Percentiles rank a stretch among this genome's conserved stretches.
Evolutionary conservation across 495 filamentous ascomycete species (phyloP).

Genomic region (Astrothelium macrocarpum): DNA sequence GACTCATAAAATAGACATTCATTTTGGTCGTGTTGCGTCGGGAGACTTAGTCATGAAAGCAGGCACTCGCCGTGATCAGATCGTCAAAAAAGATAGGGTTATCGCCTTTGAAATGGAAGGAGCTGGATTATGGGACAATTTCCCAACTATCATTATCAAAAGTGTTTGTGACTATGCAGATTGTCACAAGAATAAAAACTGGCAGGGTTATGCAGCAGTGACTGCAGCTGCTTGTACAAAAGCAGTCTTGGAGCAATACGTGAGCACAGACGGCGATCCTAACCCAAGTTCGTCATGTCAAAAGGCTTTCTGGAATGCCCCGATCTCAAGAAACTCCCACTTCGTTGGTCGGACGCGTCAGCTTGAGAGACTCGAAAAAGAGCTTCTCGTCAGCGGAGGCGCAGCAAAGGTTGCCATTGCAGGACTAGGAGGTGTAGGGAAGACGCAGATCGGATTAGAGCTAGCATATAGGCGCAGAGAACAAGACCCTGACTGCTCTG

Average conservation of each 20-base stretch:
- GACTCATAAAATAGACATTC: constrained; percentile 17
- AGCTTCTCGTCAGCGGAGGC: constrained; percentile 21
- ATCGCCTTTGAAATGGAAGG: constrained; percentile 30
- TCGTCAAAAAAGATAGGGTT: constrained; percentile 8
- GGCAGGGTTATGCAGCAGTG: constrained; percentile 20
- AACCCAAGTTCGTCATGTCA: not conserved
- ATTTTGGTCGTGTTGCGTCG: constrained; percentile 34
- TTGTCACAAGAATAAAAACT: constrained; percentile 25
- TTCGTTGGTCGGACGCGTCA: constrained; percentile 27
- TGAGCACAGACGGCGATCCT: not conserved
- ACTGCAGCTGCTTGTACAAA: constrained; percentile 20
- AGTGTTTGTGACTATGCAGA: constrained; percentile 29
- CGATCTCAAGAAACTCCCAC: constrained; percentile 21
- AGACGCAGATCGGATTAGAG: constrained; percentile 45
- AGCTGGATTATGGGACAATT: constrained; percentile 19
- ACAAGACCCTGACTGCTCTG: constrained; percentile 31
- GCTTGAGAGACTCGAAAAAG: constrained; percentile 19
- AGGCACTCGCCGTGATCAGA: constrained; percentile 15
- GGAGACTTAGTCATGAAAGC: constrained; percentile 29
- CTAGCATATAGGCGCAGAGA: constrained; percentile 36
- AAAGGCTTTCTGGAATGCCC: constrained; percentile 10
- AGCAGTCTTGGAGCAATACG: constrained; percentile 9
- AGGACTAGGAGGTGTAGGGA: constrained; percentile 43
- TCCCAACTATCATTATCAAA: constrained; percentile 23
- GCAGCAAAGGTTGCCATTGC: constrained; percentile 26